Base-by-base conservation (phyloP, 176 grass and related monocot genomes). In the Paspalum vaginatum region DNA sequence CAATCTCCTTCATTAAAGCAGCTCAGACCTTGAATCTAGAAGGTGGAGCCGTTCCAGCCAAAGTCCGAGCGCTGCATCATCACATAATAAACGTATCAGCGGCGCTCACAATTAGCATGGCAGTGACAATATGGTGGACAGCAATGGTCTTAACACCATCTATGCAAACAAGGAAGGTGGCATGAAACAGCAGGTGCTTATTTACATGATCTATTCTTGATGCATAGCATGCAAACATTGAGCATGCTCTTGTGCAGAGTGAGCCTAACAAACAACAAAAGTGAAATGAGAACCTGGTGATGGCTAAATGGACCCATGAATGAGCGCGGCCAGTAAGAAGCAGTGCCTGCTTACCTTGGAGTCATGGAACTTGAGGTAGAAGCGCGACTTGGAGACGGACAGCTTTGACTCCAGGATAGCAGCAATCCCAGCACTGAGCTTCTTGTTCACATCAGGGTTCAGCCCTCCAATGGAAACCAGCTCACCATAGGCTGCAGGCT, bases 221-320 rank as follows among this genome's bases (percentile, higher is more conserved):
- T 95, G 96, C 89, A 95, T 90, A 91, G 92, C 96, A 90, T 95
- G 92, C 87, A 95, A 95, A 88, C 86, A 95, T 61, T 95, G 92
- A 89, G 88, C 88, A 93, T 91, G 58, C 83, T 98, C 92, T 91
- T 95, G 92, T 88, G 92, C 88, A 61, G 72, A 90, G 89, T 91
- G 71, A 64, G 82, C 90, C 88, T 99, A 95, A 87, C 88, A 91
- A 91, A 89, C 44, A 86, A 40, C 66, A 98, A 68, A 82, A 55
- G 40, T 65, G n/a, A 75, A 55, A 93, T 94, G 72, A 93, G 89
- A 79, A 81, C 16, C 54, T 47, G 64, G 54, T 2, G 15, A 67
- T 49, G 65, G 37, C 49, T 48, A 85, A 48, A 26, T 61, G 46
- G 20, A 84, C n/a, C 17, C 68, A 60, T 45, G 39, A 54, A 75